These are phyloP conservation scores for Brassica incana DNA, from an alignment of 345 rosid species.

Conservation along the genomic window DNA sequence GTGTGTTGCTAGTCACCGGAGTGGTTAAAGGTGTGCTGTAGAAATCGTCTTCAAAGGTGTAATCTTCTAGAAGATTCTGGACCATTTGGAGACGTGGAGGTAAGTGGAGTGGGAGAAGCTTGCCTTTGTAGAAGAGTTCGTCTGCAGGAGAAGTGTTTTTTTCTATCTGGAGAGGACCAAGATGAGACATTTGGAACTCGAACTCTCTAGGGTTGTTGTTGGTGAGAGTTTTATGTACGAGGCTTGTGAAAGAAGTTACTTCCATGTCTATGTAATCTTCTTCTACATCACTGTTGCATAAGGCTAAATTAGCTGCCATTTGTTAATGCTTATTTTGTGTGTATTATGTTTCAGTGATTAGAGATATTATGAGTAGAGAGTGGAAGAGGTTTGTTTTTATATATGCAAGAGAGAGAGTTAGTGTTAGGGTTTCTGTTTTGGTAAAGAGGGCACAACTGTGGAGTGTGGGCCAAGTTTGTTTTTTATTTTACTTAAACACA, in stretches of 20 bases:
- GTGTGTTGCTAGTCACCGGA: slow-evolving; percentile 62
- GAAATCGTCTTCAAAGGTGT: slow-evolving; percentile 55
- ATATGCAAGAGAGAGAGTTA: slow-evolving; percentile 26
- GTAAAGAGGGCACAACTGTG: slow-evolving; percentile 32
- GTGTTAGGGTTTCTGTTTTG: slow-evolving; percentile 32
- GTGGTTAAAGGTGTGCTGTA: slow-evolving; percentile 71
- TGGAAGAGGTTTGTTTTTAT: slow-evolving; percentile 22
- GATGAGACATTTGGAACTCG: slow-evolving; percentile 82
- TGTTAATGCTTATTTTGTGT: slow-evolving; percentile 3
- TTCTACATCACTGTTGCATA: slow-evolving; percentile 51
- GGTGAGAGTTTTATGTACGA: slow-evolving; percentile 41
- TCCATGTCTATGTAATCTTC: slow-evolving; percentile 94
- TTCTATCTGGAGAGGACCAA: slow-evolving; percentile 45
- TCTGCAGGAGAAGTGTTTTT: slow-evolving; percentile 78
- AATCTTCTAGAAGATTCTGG: slow-evolving; percentile 56
- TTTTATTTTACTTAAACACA: neutral
- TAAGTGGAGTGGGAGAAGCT: slow-evolving; percentile 87
- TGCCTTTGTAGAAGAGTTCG: slow-evolving; percentile 93
- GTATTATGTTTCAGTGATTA: slow-evolving; percentile 18
- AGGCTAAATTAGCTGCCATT: slow-evolving; percentile 52
- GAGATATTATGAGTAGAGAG: slow-evolving; percentile 14
- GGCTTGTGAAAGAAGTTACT: slow-evolving; percentile 58
- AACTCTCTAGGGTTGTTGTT: slow-evolving; percentile 62
- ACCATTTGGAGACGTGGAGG: slow-evolving; percentile 78
- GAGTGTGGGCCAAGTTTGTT: slow-evolving; percentile 18